Percentiles rank a stretch among this genome's conserved stretches.
These are phyloP conservation scores for Sphagnum tenellum DNA, from an alignment of 225 moss, liverwort and hornwort species.

Conservation along the genomic window DNA sequence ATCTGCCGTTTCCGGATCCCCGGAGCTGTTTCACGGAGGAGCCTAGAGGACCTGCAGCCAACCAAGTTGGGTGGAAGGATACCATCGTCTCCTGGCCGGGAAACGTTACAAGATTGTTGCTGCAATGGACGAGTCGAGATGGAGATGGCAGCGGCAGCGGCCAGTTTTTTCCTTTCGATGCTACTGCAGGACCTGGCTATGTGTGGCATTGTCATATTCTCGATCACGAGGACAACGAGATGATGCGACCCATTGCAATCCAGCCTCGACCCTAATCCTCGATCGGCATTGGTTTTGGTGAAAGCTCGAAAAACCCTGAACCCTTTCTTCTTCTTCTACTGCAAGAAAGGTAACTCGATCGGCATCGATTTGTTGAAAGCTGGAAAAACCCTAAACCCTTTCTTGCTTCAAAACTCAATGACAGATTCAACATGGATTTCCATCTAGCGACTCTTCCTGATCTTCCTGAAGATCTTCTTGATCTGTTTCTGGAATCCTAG, in stretches of 20 bases:
- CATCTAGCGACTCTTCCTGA: no score
- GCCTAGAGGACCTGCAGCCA: slow-evolving; percentile 2
- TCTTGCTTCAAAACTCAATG: no score
- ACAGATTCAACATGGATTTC: no score
- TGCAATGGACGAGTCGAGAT: slow-evolving; percentile 9
- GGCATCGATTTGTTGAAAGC: no score
- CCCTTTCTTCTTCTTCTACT: no score
- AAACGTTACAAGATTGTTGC: slow-evolving; percentile 8
- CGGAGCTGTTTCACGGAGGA: slow-evolving; percentile 11
- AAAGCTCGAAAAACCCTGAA: no score
- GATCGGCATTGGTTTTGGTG: no score
- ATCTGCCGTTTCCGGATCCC: slow-evolving; percentile 1
- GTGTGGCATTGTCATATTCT: slow-evolving; percentile 28
- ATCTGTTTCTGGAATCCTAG: no score
- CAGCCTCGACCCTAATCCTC: no score
- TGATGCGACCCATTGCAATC: slow-evolving; percentile 19
- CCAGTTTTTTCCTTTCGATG: slow-evolving; percentile 11
- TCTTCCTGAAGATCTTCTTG: no score
- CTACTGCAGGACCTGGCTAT: slow-evolving; percentile 19
- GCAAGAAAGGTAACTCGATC: no score
- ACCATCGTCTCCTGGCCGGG: slow-evolving; percentile 13
- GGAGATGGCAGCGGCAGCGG: neutral
- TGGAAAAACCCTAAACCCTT: no score
- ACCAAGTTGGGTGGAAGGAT: slow-evolving; percentile 23
- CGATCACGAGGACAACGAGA: slow-evolving; percentile 28